Base-by-base conservation (phyloP, 768 basidiomycete genomes). In the Cystobasidium tubakii region DNA sequence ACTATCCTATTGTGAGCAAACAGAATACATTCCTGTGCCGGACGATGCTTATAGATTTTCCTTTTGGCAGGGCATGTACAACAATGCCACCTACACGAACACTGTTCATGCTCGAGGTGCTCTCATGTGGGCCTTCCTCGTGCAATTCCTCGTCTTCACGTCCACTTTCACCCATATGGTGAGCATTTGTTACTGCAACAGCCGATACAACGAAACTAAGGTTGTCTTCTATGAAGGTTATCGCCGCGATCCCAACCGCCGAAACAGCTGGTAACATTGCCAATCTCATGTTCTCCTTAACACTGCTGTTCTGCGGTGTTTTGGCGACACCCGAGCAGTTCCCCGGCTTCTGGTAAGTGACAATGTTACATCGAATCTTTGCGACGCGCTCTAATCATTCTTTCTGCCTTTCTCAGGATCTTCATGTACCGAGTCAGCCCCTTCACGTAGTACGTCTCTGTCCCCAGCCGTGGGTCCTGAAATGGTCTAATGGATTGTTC, bases 261-360 rank as follows among this genome's bases (percentile, higher is more conserved):
- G 83, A 84, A 74, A 82, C 63, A 15, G 83, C 80, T 17, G 83
- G 83, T 43, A 84, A 84, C 67, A 73, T 83, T 27, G 83, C 81
- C 65, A 82, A 82, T 62, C 73, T 84, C 62, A 64, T 84, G 55
- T 84, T 84, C 79, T 82, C 81, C 7, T 77, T 84, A 43, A 81
- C 78, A 55, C 76, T 84, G 27, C 79, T 85, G 39, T 84, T 84
- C 80, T 83, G 83, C 76, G 83, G 82, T 77, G 82, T 82, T 1
- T 75, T 81, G 39, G 79, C 77, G 7, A 70, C 77, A 1, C 76
- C 76, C 36, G 43, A 62, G 36, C 71, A 65, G n/a, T 76, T 81
- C 23, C 80, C 80, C 9, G 73, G 79, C 21, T 81, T 80, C 77
- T 83, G 57, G 63, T 65, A 36, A 65, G 63, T 29, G 6, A 10